A percentile compares a stretch with the other conserved stretches of the same genome.
Evolutionary conservation across 192 early-diverging fungal genomes (phyloP).

Genomic region (Glomus cerebriforme): DNA sequence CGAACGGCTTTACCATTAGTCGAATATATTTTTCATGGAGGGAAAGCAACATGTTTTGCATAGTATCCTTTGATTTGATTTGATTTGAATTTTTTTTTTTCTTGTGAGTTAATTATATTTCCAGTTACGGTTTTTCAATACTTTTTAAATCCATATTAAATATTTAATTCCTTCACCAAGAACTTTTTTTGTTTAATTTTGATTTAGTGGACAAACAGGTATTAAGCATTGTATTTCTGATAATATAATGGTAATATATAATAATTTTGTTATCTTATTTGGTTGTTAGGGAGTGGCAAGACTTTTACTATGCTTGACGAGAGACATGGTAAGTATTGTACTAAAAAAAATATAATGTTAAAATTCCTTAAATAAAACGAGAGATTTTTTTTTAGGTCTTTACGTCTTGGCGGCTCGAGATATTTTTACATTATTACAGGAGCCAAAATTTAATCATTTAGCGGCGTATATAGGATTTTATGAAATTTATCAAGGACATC

Average conservation of each 20-base stretch:
- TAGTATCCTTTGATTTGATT: slow-evolving; percentile 71
- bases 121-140: background rate
- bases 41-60: slow-evolving; percentile 98
- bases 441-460: slow-evolving; percentile 72
- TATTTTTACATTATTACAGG: slow-evolving; percentile 78
- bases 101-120: too few relatives aligned
- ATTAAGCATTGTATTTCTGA: background rate
- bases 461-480: slow-evolving; percentile 88
- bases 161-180: slow-evolving; percentile 19
- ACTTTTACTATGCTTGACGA: slow-evolving; percentile 96
- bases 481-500: slow-evolving; percentile 96
- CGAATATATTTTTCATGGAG: slow-evolving; percentile 91
- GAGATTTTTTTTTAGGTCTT: slow-evolving; percentile 42
- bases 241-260: background rate
- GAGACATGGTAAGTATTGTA: slow-evolving; percentile 58
- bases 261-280: background rate
- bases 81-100: too few relatives aligned
- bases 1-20: slow-evolving; percentile 93
- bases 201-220: slow-evolving; percentile 74
- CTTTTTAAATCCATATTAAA: background rate
- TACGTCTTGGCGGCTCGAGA: slow-evolving; percentile 93
- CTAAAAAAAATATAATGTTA: background rate
- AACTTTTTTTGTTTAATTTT: slow-evolving; percentile 11
- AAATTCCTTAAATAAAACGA: background rate
- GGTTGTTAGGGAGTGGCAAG: slow-evolving; percentile 77